Base-by-base conservation (phyloP, 495 filamentous ascomycete genomes). In the Parathielavia appendiculata region DNA sequence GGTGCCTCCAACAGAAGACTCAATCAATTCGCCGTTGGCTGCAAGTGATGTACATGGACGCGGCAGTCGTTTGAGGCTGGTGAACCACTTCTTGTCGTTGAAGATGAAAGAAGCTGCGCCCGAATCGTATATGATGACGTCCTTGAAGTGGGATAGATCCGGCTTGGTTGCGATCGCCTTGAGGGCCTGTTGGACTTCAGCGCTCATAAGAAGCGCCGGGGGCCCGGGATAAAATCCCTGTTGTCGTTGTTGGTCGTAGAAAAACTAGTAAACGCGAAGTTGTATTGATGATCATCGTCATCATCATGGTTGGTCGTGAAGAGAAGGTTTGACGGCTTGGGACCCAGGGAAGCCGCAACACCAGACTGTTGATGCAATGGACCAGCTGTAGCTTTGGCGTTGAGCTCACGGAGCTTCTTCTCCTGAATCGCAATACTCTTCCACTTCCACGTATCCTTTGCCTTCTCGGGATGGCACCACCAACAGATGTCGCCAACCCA, bases 11-110 rank as follows among this genome's bases (percentile, higher is more conserved):
- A 30, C 3, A 2, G 3, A 30, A 6, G 26, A 30, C 2, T 30
- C 26, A 6, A 30, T 6, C 26, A 30, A 2, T 3, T 30, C 26
- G 2, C 26, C 26, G 26, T 2, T 3, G 6, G 26, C 2, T 30
- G 26, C 26, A 6, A 30, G 26, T 30, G 10, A 38, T 1, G 35
- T 4, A 38, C 8, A 10, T 1, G 35, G 35, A 5, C 8, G 1
- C 1, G 12, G 22, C 0, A 48, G 45, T 0, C 22, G 20, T 12
- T 13, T 2, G 12, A 48, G 12, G 1, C 3, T 14, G 12, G 9
- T 51, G 34, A 52, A 52, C 50, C 35, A 52, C 50, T 52, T 52
- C 0, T n/a, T 23, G 9, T 52, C 50, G 35, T 52, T 52, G 50
- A 52, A 52, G 17, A 30, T 41, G 14, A 5, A 3, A 2, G 19